Percentiles rank a stretch among this genome's conserved stretches.
Evolutionary conservation across 306 rosid genomes (phyloP).

Genomic region (Vigna reflexopilosa): DNA sequence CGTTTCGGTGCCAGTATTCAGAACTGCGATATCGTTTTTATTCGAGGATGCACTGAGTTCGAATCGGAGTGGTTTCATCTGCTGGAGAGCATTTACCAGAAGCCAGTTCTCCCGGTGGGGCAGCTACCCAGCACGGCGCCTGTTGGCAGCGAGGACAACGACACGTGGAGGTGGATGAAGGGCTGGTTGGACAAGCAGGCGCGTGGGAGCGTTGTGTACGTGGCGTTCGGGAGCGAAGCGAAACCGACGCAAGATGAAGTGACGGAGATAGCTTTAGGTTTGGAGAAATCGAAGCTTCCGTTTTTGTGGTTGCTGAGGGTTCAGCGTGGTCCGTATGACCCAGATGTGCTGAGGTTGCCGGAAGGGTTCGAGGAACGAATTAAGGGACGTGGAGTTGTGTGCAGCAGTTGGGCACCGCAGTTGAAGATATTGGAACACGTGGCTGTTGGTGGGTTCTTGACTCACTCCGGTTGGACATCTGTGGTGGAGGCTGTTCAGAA

Average conservation of each 20-base stretch:
- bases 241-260: conserved; percentile 52
- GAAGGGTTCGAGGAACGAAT: conserved; percentile 59
- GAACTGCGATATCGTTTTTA: conserved; percentile 1
- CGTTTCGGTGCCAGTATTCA: not conserved
- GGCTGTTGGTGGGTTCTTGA: conserved; percentile 53
- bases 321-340: conserved; percentile 7
- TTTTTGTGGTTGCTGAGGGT: conserved; percentile 55
- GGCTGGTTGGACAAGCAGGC: conserved; percentile 54
- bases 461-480: conserved; percentile 61
- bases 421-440: conserved; percentile 50
- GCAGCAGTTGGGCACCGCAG: conserved; percentile 55
- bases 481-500: conserved; percentile 47
- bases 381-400: conserved; percentile 48
- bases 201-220: conserved; percentile 50
- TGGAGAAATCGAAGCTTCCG: conserved; percentile 48
- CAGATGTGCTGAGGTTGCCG: conserved; percentile 40
- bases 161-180: conserved; percentile 22
- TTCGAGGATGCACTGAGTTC: conserved; percentile 40
- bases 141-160: too few species aligned
- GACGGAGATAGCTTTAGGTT: conserved; percentile 52
- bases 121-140: conserved; percentile 22
- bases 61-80: conserved; percentile 47
- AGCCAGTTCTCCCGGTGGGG: conserved; percentile 42
- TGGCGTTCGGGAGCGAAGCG: conserved; percentile 63
- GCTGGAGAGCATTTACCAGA: conserved; percentile 25